Evolutionary conservation across 2,329 filamentous ascomycete species (phyloP), one percentile per base, ranked within the genome.

Genomic region (Dissoconium aciculare): DNA sequence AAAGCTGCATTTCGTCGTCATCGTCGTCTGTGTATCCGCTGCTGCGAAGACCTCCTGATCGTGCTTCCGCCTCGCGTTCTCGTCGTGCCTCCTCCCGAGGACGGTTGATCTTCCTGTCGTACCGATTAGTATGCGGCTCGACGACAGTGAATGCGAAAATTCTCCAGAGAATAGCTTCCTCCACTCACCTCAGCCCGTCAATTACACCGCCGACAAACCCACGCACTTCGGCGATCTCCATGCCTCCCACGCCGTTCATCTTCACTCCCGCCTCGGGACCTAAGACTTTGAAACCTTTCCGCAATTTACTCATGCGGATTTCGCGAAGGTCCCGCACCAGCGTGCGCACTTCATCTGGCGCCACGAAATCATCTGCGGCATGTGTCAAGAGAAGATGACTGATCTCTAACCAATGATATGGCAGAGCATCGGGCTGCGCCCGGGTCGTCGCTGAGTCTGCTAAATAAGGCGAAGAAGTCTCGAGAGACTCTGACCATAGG

Each of bases 401-500:
- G 5, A 95, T 60, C 57, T 95, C 89, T 25, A 92, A 69, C 85
- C 87, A 98, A 60, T 95, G 87, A 52, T 92, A 95, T 0, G 89
- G 89, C 17, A 98, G 62, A 10, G 75, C 71, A 24, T 74, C 72
- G 1, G 73, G 59, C 5, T 76, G 72, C 2, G 78, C 71, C 27
- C 71, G 63, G 12, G 76, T 71, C 0, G 78, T 84, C 40, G 78
- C 82, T 11, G 76, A 75, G 27, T 54, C 44, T 1, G 73, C 70
- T 1, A 91, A 58, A 51, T 94, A 94, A 0, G 87, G 87, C 3
- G 85, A 71, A 10, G 47, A 50, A 9, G 47, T 34, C 34, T 55
- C 53, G 13, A 51, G 35, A 15, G 39, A 37, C 4, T 46, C 36
- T 5, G 30, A 33, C 2, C 37, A 26, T 9, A 54, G 41, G 33